Evolutionary conservation across 164 flowering plant species (phyloP).

Genomic region (Magnolia changhungtana): DNA sequence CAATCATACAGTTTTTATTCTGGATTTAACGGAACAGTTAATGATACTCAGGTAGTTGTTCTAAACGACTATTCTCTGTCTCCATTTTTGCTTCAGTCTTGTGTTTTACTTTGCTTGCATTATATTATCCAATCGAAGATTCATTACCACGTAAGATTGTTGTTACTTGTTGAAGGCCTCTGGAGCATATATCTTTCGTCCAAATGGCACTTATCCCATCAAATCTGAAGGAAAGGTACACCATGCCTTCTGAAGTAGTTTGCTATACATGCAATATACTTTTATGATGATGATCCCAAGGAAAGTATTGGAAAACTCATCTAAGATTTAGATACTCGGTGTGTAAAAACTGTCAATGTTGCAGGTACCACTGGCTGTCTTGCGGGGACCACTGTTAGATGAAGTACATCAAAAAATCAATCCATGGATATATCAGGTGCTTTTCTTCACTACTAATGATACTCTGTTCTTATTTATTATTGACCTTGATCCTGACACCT

Average conservation of each 20-base stretch:
- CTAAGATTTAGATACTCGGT: background rate
- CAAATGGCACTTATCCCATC: conserved; percentile 66
- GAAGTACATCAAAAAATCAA: conserved; percentile 16
- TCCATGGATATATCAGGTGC: conserved; percentile 8
- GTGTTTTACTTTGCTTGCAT: conserved; percentile 2
- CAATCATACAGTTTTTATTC: conserved; percentile 66
- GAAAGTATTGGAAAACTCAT: background rate
- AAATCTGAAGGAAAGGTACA: conserved; percentile 56
- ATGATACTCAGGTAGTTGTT: conserved; percentile 67
- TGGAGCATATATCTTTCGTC: conserved; percentile 96
- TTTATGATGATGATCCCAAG: background rate
- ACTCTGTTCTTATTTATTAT: background rate
- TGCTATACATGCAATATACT: background rate
- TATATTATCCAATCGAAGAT: conserved; percentile 2
- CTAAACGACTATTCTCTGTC: background rate
- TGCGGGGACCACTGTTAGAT: conserved; percentile 11
- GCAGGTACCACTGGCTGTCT: conserved; percentile 47
- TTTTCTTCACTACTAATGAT: background rate
- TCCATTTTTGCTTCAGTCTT: background rate
- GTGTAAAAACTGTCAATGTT: conserved; percentile 3
- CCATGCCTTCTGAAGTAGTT: background rate
- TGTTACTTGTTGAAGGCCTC: conserved; percentile 60
- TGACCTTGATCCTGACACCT: background rate
- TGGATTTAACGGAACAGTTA: conserved; percentile 62
- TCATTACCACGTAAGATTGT: conserved; percentile 5